Evolutionary conservation across 2,329 filamentous ascomycete genomes (phyloP).

Genomic region (Monilinia aucupariae): DNA sequence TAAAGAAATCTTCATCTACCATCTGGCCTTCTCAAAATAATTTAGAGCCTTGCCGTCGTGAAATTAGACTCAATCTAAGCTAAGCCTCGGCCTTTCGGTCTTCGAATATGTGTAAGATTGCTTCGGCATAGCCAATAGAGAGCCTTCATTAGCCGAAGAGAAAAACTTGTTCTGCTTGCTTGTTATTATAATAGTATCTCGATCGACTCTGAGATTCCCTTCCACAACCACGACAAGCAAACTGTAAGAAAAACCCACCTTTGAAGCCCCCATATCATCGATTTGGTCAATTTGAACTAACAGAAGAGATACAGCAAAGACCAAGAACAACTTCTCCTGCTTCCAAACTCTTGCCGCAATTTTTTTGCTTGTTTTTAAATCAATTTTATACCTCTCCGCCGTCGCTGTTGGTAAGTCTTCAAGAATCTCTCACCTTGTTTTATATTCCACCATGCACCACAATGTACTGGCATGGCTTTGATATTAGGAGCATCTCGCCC

Average conservation of each 20-base stretch:
- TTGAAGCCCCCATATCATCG: background rate
- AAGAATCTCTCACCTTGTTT: background rate
- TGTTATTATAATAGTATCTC: background rate
- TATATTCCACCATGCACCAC: too few relatives aligned
- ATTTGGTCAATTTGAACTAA: background rate
- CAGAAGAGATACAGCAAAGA: background rate
- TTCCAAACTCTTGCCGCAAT: background rate
- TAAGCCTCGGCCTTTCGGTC: background rate
- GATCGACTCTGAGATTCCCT: background rate
- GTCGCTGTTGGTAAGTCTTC: background rate
- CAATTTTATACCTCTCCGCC: background rate
- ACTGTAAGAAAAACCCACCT: background rate
- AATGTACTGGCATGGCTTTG: background rate
- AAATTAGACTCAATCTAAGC: background rate
- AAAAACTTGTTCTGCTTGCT: background rate
- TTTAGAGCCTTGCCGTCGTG: background rate
- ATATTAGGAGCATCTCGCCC: background rate
- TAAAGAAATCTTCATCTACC: background rate
- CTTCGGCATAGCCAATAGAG: background rate
- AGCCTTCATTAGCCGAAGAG: background rate
- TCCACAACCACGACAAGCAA: background rate
- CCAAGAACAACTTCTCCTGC: background rate
- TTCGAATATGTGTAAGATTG: background rate
- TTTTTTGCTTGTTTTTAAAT: background rate
- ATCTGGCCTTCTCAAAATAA: background rate